phyloP scores from a whole-genome alignment of 2,329 filamentous ascomycete species.

The Didymella keratinophila region DNA sequence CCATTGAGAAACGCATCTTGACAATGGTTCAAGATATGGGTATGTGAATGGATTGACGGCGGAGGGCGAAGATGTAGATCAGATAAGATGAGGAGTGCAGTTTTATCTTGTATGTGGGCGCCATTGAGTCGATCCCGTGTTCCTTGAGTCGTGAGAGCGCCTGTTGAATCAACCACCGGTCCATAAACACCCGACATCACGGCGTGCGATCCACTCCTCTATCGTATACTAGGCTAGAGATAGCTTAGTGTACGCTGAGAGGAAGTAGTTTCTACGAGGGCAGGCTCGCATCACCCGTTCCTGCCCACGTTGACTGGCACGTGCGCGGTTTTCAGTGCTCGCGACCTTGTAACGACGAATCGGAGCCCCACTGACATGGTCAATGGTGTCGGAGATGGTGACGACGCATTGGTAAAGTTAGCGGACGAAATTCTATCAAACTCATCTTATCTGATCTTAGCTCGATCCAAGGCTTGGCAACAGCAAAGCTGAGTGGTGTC shows the following conservation, averaged over 20 bases:
- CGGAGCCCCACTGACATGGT: not conserved
- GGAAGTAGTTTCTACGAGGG: not conserved
- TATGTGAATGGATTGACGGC: not conserved
- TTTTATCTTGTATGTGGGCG: constrained; percentile 10
- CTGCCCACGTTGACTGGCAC: not conserved
- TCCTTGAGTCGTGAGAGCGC: constrained; percentile 5
- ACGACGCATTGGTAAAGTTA: not conserved
- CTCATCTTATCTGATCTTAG: constrained; percentile 18
- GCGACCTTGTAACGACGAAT: not conserved
- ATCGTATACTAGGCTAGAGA: not conserved
- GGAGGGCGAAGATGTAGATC: constrained; percentile 2
- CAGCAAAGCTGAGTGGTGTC: constrained; percentile 2
- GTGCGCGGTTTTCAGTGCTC: not conserved
- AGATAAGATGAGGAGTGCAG: constrained; percentile 19
- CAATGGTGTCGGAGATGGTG: not conserved
- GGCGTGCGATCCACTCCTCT: not conserved
- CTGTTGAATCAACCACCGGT: not conserved
- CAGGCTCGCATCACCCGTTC: not conserved
- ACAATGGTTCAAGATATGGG: not conserved
- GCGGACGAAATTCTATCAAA: constrained; percentile 14
- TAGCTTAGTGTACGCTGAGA: not conserved
- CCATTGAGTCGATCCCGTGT: not conserved
- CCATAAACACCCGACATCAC: constrained; percentile 11
- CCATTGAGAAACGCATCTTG: constrained; percentile 16
- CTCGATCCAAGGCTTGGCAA: constrained; percentile 6